phyloP scores from a whole-genome alignment of 108 stramenopile genomes.

The Aurantiochytrium sp. region DNA sequence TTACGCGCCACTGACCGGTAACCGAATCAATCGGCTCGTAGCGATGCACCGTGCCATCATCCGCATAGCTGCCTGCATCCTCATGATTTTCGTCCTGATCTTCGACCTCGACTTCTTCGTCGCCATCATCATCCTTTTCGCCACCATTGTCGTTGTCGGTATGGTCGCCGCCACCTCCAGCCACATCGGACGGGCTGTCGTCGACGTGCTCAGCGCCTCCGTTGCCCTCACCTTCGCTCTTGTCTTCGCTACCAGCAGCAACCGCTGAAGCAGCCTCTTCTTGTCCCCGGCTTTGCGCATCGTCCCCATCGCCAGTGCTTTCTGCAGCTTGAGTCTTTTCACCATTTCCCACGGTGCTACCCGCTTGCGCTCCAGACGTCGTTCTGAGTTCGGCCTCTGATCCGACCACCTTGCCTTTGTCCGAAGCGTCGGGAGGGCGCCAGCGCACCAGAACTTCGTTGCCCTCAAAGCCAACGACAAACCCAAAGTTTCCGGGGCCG shows the following conservation, averaged over 20 bases:
- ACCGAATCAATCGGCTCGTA: background rate
- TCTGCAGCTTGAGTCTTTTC: background rate
- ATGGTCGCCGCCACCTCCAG: too few species aligned
- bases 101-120: background rate
- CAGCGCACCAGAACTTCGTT: background rate
- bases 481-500: background rate
- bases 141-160: too few species aligned
- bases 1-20: background rate
- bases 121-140: background rate
- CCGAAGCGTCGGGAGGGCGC: background rate
- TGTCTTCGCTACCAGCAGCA: slow-evolving; percentile 35
- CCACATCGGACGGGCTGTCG: too few species aligned
- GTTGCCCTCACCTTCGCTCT: slow-evolving; percentile 41
- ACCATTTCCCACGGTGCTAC: background rate
- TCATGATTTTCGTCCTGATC: background rate
- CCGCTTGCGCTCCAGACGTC: too few species aligned
- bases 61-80: background rate
- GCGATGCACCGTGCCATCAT: background rate
- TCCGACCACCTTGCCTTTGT: too few species aligned
- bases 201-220: slow-evolving; percentile 34
- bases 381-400: too few species aligned
- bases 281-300: too few species aligned
- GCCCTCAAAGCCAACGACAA: background rate
- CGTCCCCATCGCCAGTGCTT: background rate
- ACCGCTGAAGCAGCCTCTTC: too few species aligned